Evolutionary conservation across 345 rosid genomes (phyloP).

Genomic region (Eucalyptus microcorys): DNA sequence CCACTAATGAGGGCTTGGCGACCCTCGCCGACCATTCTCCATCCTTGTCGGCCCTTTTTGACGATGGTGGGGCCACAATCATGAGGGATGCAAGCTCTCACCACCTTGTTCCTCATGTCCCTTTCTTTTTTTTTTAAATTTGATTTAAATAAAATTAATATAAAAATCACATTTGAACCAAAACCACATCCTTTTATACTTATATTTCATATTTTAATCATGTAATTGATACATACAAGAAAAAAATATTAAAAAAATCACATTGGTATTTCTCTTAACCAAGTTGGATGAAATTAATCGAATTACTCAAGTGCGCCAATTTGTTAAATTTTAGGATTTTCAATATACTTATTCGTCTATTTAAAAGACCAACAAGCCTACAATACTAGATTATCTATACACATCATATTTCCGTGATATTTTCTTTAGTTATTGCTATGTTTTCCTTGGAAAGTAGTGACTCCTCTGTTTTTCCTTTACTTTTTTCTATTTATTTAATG

Average conservation of each 20-base stretch:
- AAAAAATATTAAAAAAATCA: not conserved
- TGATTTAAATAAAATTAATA: too few relatives aligned
- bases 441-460: too few relatives aligned
- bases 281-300: too few relatives aligned
- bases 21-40: not conserved
- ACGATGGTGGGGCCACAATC: not conserved
- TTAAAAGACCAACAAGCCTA: not conserved
- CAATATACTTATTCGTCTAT: too few relatives aligned
- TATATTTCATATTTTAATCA: not conserved
- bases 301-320: too few relatives aligned
- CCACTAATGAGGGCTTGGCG: rapidly evolving
- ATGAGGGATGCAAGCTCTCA: not conserved
- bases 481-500: too few relatives aligned
- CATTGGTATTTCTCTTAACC: not conserved
- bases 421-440: not conserved
- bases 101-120: not conserved
- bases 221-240: too few relatives aligned
- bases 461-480: too few relatives aligned
- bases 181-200: too few relatives aligned
- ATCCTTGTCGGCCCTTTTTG: not conserved
- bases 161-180: not conserved
- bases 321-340: not conserved
- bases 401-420: not conserved
- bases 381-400: not conserved
- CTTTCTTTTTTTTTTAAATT: not conserved